Conservation (phyloP, 2,329 filamentous ascomycete genomes). For the Escovopsis sp. region DNA sequence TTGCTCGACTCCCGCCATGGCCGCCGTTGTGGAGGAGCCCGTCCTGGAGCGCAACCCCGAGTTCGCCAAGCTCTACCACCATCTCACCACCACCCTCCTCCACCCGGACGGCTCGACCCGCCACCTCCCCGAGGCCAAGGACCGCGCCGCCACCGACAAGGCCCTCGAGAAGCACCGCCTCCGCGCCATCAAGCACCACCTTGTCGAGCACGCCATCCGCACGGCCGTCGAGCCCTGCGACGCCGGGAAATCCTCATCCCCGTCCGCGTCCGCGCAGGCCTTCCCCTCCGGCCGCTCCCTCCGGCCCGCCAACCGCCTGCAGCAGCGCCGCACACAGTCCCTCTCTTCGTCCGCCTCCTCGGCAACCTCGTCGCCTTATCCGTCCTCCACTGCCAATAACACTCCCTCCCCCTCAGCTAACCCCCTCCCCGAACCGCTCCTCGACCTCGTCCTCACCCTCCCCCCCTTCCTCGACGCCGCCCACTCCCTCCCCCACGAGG, state of each 20-base stretch:
- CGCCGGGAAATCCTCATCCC: constrained; percentile 4
- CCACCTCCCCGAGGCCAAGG: constrained; percentile 31
- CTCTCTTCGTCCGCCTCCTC: no score
- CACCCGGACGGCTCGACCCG: constrained; percentile 43
- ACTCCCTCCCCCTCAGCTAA: no score
- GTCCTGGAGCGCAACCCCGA: constrained; percentile 41
- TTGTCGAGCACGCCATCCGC: constrained; percentile 35
- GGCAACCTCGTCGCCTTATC: no score
- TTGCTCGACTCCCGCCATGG: constrained; percentile 24
- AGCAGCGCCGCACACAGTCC: no score
- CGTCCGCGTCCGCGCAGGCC: constrained; percentile 10
- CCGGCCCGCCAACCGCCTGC: constrained; percentile 5
- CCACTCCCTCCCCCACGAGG: constrained; percentile 19
- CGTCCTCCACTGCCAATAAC: no score
- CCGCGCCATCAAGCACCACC: constrained; percentile 30
- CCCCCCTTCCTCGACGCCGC: constrained; percentile 29
- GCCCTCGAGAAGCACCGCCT: constrained; percentile 37
- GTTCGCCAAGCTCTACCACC: constrained; percentile 42
- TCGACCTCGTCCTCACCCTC: constrained; percentile 40
- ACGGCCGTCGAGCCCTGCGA: constrained; percentile 17
- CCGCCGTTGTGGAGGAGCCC: constrained; percentile 40
- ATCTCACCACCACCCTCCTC: constrained; percentile 36
- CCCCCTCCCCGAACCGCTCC: constrained; percentile 27
- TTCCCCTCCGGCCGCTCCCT: constrained; percentile 5
- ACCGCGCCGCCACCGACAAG: constrained; percentile 32